A percentile compares a stretch with the other conserved stretches of the same genome.
Conservation (phyloP, 805 yeast species). For the Sugiyamaella boreocaroliniensis region DNA sequence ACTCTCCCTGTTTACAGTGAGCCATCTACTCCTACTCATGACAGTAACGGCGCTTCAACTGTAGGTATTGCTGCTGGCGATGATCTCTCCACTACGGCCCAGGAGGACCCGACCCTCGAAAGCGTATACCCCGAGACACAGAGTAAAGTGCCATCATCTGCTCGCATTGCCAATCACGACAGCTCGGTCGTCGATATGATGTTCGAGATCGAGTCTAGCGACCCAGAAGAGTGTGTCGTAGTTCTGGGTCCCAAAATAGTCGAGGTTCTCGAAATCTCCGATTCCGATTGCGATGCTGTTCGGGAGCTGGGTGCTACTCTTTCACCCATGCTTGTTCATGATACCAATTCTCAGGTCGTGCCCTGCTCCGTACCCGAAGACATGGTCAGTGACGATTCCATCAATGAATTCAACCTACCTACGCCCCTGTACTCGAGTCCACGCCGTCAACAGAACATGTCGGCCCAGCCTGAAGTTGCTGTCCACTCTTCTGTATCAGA, state of each 20-base stretch:
- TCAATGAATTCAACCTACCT: background rate
- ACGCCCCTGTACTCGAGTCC: background rate
- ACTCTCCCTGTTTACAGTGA: background rate
- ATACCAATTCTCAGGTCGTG: too few species aligned
- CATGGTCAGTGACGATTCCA: background rate
- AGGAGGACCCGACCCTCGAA: background rate
- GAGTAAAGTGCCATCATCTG: background rate
- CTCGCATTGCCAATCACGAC: background rate
- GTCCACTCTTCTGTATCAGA: background rate
- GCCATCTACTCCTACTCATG: background rate
- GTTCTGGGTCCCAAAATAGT: background rate
- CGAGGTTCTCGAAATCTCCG: slow-evolving; percentile 1
- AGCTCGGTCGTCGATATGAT: background rate
- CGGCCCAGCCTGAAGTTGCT: too few species aligned
- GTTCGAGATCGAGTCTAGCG: background rate
- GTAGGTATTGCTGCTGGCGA: too few species aligned
- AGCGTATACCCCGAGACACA: background rate
- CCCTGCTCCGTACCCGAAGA: too few species aligned
- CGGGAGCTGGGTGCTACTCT: too few species aligned
- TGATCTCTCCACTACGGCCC: background rate
- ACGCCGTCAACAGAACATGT: too few species aligned
- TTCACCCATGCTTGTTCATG: too few species aligned
- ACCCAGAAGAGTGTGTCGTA: background rate
- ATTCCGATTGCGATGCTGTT: background rate
- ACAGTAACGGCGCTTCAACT: background rate